Base-by-base conservation (phyloP, 2,329 filamentous ascomycete species). In the Talaromyces verruculosus region DNA sequence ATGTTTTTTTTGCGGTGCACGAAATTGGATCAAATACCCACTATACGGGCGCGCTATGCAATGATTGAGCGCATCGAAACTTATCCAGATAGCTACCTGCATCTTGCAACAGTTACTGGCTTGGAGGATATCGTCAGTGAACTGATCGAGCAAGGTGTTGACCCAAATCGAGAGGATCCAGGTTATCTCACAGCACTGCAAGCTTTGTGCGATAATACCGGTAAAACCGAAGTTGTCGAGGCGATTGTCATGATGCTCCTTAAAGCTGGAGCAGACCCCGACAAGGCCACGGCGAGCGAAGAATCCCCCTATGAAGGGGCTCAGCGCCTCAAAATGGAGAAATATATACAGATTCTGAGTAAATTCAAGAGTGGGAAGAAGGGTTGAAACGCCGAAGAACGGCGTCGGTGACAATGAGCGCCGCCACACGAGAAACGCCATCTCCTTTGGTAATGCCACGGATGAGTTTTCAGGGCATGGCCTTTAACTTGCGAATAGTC, bases 1-100 rank as follows among this genome's bases (percentile, higher is more conserved):
- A 28, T 19, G 10, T 64, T 67, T 39, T 67, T 67, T 33, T 25
- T 67, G 19, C 49, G 65, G 15, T 65, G 65, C 25, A 59, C 55
- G 1, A 45, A 60, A 25, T 17, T 67, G 25, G 19, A 67, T 17
- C 22, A 58, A 4, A 28, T 51, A 28, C 65, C 65, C 5, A 13
- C n/a, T 1, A 35, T 65, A 8, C 37, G 7, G 3, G 15, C 28
- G 13, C 49, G 65, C 8, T 65, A 60, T 39, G 13, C 55, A n/a
- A 17, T 11, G 1, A 11, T 33, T 7, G 33, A 65, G 63, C 41
- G 57, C 1, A 41, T 39, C 15, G 19, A 64, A 5, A 37, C 11
- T 1, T 61, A 61, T 41, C 63, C 39, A 15, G 39, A 65, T 37
- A n/a, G n/a, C 17, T 65, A 65, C 30, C 19, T 65, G 7, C 35